Base-by-base conservation (phyloP, 495 filamentous ascomycete genomes). In the Aspergillus diversus region DNA sequence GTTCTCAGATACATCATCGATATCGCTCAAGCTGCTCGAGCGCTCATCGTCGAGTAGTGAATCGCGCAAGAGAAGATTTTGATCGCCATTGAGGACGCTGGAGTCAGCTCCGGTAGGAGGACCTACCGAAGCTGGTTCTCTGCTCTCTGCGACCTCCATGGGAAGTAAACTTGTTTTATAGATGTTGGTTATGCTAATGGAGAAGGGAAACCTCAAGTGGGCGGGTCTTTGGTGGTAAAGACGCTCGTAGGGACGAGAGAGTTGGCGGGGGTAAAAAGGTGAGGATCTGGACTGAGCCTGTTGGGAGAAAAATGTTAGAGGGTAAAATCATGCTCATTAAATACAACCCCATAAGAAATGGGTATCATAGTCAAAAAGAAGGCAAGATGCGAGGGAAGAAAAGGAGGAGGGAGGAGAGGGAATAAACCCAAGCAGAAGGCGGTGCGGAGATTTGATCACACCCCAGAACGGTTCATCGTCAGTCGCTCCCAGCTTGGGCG, bases 1-100 rank as follows among this genome's bases (percentile, higher is more conserved):
- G 62, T 88, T 83, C n/a, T 87, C 86, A 6, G 81, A 83, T 27
- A 86, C 81, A 65, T 97, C 93, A 70, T 92, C 93, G 59, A 95
- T 90, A 63, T 98, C 95, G 79, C 95, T 99, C 66, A 99, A 82
- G 73, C 92, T 96, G 73, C 87, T 91, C 31, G 88, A 85, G 37
- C 81, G 73, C 33, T 77, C 80, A 57, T 83, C 78, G 55, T 77
- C 80, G 34, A 76, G 72, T 31, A 80, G 67, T 16, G 73, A 68
- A 55, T 77, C 73, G 61, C 76, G 74, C 15, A 78, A 66, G 27
- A 76, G 71, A 51, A 74, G 66, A 69, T 78, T 73, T 17, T 74
- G 72, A 55, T 75, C 73, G 63, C 76, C 74, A 73, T 78, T 79
- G 69, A 74, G 54, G 57, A 73, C 64, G 52, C 66, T 69, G 42